Base-by-base conservation (phyloP, 768 basidiomycete species). In the Boletus rubescentipes region DNA sequence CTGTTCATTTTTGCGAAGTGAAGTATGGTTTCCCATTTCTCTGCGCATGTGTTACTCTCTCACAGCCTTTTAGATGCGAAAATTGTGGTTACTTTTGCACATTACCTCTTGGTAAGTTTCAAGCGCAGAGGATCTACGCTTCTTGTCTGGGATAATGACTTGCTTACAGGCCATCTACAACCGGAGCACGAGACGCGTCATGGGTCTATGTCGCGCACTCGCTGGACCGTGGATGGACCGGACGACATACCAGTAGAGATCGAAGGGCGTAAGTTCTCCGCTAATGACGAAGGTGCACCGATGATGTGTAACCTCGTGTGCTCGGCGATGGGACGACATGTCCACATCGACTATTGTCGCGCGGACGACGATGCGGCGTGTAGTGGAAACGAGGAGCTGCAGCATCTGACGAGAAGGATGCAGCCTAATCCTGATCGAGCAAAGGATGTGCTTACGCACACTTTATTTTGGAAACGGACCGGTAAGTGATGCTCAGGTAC, bases 231-330 rank as follows among this genome's bases (percentile, higher is more conserved):
- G 4, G 81, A 84, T 48, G 79, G 78, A 1, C 75, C 76, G 2
- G 78, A 82, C 9, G 80, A 75, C 16, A 73, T 72, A 2, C 64
- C 69, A 2, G 50, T 84, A 1, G 85, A 86, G 56, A 67, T 85
- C 4, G 76, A 79, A 52, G 84, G 84, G 3, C 76, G 76, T 51
- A 79, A 74, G 54, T 86, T 83, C 61, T 79, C 75, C 15, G 57
- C 77, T 0, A 73, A 76, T 21, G 81, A 83, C 48, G 79, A 81
- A 39, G 82, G 84, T 9, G 82, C 82, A 0, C 84, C 84, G 0
- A 82, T 85, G 80, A 74, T 85, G 73, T 85, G 85, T 60, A 84
- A 75, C 44, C 71, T 84, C n/a, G 64, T 82, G 29, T 86, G 82
- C 57, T 72, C 75, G 1, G 68, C 78, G 14, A 71, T 84, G 67